Percentiles rank a stretch among this genome's conserved stretches.
Conservation (phyloP, 179 eudicot species). For the Silene coronaria region DNA sequence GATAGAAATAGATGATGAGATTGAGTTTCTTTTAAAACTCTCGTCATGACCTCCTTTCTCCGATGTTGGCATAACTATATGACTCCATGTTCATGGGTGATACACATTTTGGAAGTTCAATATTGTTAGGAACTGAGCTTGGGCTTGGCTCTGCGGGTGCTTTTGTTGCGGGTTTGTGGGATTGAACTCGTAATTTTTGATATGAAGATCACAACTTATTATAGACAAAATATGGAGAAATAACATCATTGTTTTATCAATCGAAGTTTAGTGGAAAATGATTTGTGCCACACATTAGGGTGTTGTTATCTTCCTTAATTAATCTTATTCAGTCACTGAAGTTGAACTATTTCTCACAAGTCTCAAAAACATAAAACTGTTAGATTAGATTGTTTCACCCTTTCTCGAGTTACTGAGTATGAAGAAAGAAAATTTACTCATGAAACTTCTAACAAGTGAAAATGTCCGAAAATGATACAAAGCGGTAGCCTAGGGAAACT, state of each 20-base stretch:
- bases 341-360: neutral
- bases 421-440: neutral
- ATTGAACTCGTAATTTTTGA: neutral
- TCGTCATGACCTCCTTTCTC: too few species aligned
- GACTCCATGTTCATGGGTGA: too few species aligned
- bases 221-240: neutral
- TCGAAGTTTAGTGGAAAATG: too few species aligned
- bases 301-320: too few species aligned
- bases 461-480: slow-evolving; percentile 1
- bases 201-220: neutral
- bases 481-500: neutral
- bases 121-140: too few species aligned
- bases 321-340: neutral
- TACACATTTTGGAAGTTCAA: too few species aligned
- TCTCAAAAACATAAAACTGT: neutral
- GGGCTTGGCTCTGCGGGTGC: too few species aligned
- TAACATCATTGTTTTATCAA: too few species aligned
- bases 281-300: too few species aligned
- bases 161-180: too few species aligned
- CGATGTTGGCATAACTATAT: too few species aligned
- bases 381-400: neutral
- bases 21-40: too few species aligned
- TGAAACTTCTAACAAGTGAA: neutral
- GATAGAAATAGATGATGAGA: neutral
- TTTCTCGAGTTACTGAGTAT: neutral